Evolutionary conservation across 192 early-diverging fungal species (phyloP).

Genomic region (Pilaira anomala): DNA sequence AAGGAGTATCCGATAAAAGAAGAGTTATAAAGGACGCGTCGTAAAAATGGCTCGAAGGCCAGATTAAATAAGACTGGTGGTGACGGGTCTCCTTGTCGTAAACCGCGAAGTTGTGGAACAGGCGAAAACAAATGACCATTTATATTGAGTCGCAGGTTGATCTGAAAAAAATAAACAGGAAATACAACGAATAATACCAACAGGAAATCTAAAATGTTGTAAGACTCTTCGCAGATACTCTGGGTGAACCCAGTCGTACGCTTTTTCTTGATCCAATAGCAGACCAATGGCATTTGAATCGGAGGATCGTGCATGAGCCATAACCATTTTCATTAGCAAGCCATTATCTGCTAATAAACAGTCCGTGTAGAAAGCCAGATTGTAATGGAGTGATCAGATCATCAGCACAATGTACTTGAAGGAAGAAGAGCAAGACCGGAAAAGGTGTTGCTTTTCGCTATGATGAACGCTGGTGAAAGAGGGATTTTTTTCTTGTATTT

Average conservation of each 20-base stretch:
- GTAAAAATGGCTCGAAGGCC: slow-evolving; percentile 27
- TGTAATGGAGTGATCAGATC: slow-evolving; percentile 15
- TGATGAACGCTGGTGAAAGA: too few relatives aligned
- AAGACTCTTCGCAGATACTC: slow-evolving; percentile 16
- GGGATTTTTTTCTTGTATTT: too few relatives aligned
- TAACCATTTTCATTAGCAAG: not conserved
- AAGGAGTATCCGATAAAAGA: not conserved
- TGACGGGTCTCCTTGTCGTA: slow-evolving; percentile 34
- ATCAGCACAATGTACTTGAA: not conserved
- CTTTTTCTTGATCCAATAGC: not conserved
- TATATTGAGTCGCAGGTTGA: not conserved
- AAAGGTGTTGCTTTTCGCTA: too few relatives aligned
- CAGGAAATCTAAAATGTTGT: slow-evolving; percentile 5
- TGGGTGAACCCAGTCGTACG: slow-evolving; percentile 10
- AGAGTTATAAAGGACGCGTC: not conserved
- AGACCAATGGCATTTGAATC: not conserved
- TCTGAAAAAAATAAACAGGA: slow-evolving; percentile 1
- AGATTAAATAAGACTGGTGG: slow-evolving; percentile 26
- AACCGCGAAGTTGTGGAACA: slow-evolving; percentile 21
- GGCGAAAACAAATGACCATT: not conserved
- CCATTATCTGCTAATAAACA: slow-evolving; percentile 15
- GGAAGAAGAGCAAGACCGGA: too few relatives aligned
- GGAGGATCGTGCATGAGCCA: not conserved
- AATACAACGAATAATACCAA: not conserved
- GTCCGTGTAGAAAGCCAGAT: slow-evolving; percentile 16